phyloP scores from a whole-genome alignment of 352 stramenopile species.

The Phytopythium sindhum region DNA sequence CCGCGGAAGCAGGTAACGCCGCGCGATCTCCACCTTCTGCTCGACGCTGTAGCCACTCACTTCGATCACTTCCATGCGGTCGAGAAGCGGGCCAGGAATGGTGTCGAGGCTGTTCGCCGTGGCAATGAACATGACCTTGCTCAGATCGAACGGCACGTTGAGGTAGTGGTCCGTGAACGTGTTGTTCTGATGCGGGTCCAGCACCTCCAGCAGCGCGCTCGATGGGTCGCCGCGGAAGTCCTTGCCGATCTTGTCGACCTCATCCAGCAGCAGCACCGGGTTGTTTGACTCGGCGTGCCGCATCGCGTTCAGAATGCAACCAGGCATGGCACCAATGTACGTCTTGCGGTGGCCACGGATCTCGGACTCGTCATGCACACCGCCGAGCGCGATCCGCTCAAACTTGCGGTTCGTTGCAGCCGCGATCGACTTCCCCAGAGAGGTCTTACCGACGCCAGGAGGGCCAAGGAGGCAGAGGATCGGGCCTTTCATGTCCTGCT shows the following conservation, averaged over 20 bases:
- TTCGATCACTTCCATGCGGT: constrained; percentile 86
- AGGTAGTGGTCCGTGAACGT: constrained; percentile 87
- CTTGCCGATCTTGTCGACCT: constrained; percentile 85
- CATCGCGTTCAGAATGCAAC: constrained; percentile 77
- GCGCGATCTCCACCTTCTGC: constrained; percentile 82
- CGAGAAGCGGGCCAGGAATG: constrained; percentile 68
- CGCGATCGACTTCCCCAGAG: constrained; percentile 77
- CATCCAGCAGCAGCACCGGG: constrained; percentile 79
- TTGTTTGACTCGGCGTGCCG: constrained; percentile 74
- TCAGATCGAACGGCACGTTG: constrained; percentile 87
- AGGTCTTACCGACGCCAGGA: constrained; percentile 84
- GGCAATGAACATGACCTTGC: constrained; percentile 79
- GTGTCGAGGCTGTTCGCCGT: constrained; percentile 82
- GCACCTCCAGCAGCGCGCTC: constrained; percentile 79
- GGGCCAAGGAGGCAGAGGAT: constrained; percentile 88
- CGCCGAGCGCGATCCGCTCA: constrained; percentile 69
- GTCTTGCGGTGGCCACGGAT: constrained; percentile 85
- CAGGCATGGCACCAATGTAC: constrained; percentile 86
- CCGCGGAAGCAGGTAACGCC: constrained; percentile 71
- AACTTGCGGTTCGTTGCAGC: constrained; percentile 72
- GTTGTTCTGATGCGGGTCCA: constrained; percentile 85
- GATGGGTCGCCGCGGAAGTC: constrained; percentile 64
- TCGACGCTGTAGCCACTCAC: constrained; percentile 78
- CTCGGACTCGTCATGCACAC: constrained; percentile 80
- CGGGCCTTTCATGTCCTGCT: constrained; percentile 77